Percentiles rank a stretch among this genome's conserved stretches.
These are phyloP conservation scores for Tetramitus jugosus DNA, from an alignment of 208 protist species.

Conservation along the genomic window DNA sequence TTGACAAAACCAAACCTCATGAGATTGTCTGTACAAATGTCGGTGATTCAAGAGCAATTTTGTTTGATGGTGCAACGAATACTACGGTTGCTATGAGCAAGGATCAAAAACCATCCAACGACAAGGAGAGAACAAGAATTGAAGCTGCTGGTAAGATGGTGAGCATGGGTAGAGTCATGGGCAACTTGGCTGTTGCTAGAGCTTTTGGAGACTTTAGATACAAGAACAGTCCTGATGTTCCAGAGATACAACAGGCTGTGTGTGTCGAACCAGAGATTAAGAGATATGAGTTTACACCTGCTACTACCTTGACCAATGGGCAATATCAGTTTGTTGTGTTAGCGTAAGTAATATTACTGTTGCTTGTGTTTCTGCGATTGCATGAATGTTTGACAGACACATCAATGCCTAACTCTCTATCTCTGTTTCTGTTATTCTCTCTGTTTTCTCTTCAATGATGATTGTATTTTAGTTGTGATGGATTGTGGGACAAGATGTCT, in stretches of 20 bases:
- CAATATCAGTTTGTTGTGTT: not conserved
- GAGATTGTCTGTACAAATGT: not conserved
- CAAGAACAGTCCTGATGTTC: not conserved
- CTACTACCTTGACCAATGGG: too few relatives aligned
- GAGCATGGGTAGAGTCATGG: not conserved
- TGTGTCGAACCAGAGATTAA: not conserved
- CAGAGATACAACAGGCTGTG: not conserved
- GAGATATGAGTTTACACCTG: too few relatives aligned
- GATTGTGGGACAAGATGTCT: conserved; percentile 1
- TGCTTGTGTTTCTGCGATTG: not conserved
- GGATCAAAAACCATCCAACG: not conserved
- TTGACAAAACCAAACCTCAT: too few relatives aligned
- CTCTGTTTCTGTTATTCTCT: too few relatives aligned
- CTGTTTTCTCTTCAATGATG: too few relatives aligned
- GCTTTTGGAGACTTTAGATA: conserved; percentile 9
- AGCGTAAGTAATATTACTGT: not conserved
- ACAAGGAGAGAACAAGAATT: too few relatives aligned
- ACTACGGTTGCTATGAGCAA: not conserved
- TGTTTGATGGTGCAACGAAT: not conserved
- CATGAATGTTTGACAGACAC: not conserved
- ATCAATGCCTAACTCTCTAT: not conserved
- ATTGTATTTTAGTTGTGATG: not conserved
- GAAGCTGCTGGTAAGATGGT: too few relatives aligned
- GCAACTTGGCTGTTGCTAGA: not conserved
- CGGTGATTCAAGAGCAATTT: conserved; percentile 7